These are phyloP conservation scores for Knoxia roxburghii DNA, from an alignment of 257 asterid genomes.

Conservation along the genomic window DNA sequence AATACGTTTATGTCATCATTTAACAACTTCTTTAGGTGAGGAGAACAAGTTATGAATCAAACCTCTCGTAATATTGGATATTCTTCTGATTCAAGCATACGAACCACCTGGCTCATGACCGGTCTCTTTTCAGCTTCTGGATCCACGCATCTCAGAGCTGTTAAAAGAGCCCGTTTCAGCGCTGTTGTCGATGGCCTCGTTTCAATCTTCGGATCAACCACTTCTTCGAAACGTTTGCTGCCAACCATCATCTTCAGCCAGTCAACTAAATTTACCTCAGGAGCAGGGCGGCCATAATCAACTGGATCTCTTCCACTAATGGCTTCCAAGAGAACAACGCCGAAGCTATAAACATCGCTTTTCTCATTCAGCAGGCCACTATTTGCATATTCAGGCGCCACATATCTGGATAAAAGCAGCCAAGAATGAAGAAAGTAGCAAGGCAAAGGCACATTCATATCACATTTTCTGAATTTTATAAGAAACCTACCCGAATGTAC, in stretches of 20 bases:
- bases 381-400: slow-evolving; percentile 86
- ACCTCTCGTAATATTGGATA: slow-evolving; percentile 75
- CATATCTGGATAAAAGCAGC: slow-evolving; percentile 33
- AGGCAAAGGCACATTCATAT: background rate
- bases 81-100: slow-evolving; percentile 84
- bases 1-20: background rate
- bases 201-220: slow-evolving; percentile 63
- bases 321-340: slow-evolving; percentile 70
- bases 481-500: slow-evolving; percentile 73
- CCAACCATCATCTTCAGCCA: slow-evolving; percentile 94
- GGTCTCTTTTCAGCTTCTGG: slow-evolving; percentile 76
- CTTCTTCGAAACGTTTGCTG: slow-evolving; percentile 52
- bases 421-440: too few relatives aligned
- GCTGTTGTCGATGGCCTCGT: slow-evolving; percentile 57
- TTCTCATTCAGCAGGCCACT: slow-evolving; percentile 72
- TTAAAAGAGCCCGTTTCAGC: slow-evolving; percentile 63
- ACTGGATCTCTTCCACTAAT: slow-evolving; percentile 82
- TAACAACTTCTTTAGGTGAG: background rate
- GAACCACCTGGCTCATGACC: slow-evolving; percentile 75
- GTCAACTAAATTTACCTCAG: slow-evolving; percentile 78
- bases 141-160: slow-evolving; percentile 77
- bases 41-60: background rate
- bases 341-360: slow-evolving; percentile 78
- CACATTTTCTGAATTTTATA: background rate
- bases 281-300: slow-evolving; percentile 60